Evolutionary conservation across 163 green algal species (phyloP).

Genomic region (Coccomyxa subellipsoidea): DNA sequence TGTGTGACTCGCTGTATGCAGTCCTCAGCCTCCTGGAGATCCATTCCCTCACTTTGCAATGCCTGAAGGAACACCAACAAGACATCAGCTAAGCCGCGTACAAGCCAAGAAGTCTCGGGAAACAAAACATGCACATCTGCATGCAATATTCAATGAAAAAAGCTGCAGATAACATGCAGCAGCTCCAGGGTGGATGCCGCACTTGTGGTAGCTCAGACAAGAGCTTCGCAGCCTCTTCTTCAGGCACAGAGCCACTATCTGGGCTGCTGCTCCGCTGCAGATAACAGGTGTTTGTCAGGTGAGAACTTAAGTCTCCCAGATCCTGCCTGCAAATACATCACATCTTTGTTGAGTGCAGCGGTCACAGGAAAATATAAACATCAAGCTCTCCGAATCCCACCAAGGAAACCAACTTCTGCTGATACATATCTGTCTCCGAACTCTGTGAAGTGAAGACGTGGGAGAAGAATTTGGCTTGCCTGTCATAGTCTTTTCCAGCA

Average conservation of each 20-base stretch:
- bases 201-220: slow-evolving; percentile 40
- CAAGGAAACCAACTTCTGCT: too few species aligned
- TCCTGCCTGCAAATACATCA: background rate
- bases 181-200: background rate
- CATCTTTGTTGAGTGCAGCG: too few species aligned
- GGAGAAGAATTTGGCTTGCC: too few species aligned
- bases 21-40: background rate
- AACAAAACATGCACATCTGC: too few species aligned
- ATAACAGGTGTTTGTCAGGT: slow-evolving; percentile 54
- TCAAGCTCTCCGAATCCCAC: too few species aligned
- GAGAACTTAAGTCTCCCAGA: slow-evolving; percentile 29
- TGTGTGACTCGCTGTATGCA: background rate
- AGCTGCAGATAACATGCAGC: too few species aligned
- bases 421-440: too few species aligned
- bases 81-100: too few species aligned
- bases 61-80: background rate
- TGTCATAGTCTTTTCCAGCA: slow-evolving; percentile 23
- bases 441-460: too few species aligned
- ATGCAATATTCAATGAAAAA: too few species aligned
- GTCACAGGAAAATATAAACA: too few species aligned
- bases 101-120: too few species aligned
- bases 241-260: background rate
- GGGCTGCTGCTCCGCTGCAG: background rate
- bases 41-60: background rate
- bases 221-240: slow-evolving; percentile 29